A percentile compares a stretch with the other conserved stretches of the same genome.
phyloP scores from a whole-genome alignment of 1,284 basidiomycete genomes.

The Trichosporon sp. region DNA sequence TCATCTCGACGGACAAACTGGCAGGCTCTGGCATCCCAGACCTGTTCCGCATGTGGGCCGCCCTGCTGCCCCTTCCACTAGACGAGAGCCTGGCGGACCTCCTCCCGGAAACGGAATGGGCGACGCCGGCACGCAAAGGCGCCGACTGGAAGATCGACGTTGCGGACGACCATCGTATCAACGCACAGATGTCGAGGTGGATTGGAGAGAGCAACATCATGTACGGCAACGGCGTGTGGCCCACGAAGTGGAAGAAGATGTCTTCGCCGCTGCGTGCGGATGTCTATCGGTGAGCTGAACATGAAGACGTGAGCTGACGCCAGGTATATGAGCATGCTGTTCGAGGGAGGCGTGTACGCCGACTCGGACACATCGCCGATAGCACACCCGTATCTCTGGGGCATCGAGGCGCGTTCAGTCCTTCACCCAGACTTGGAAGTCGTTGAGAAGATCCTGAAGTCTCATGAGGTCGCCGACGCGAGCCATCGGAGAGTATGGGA shows the following conservation, averaged over 20 bases:
- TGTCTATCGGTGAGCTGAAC: conserved; percentile 26
- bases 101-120: conserved; percentile 16
- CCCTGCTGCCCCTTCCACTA: conserved; percentile 18
- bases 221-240: conserved; percentile 1
- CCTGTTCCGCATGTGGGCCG: conserved; percentile 29
- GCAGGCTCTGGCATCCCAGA: conserved; percentile 22
- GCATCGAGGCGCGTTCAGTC: conserved; percentile 20
- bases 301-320: conserved; percentile 5
- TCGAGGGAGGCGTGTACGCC: conserved; percentile 36
- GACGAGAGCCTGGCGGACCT: background rate
- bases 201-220: conserved; percentile 20
- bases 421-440: conserved; percentile 23
- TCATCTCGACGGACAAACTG: conserved; percentile 18
- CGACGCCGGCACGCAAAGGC: conserved; percentile 13
- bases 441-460: conserved; percentile 10
- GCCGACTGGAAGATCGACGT: conserved; percentile 24
- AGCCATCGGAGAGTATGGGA: conserved; percentile 16
- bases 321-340: conserved; percentile 33
- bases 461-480: conserved; percentile 12
- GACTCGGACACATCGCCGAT: conserved; percentile 39
- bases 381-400: conserved; percentile 36
- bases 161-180: conserved; percentile 25
- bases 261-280: conserved; percentile 26
- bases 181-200: conserved; percentile 25
- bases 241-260: conserved; percentile 29